Evolutionary conservation across 106 monocot genomes (phyloP).

Genomic region (Dendrobium chrysotoxum): DNA sequence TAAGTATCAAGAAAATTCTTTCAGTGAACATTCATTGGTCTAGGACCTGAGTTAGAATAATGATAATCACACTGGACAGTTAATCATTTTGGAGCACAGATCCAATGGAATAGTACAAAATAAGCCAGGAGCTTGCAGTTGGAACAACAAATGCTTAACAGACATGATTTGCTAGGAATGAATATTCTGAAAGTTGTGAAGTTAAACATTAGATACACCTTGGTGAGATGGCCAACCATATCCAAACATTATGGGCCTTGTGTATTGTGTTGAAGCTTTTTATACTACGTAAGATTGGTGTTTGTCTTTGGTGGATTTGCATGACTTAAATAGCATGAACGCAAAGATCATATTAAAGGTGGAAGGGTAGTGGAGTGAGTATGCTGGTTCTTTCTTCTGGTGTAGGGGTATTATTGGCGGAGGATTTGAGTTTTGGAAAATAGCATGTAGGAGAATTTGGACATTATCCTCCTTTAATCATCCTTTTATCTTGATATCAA

Average conservation of each 20-base stretch:
- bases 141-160: not conserved
- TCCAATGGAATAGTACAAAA: not conserved
- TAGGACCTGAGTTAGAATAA: not conserved
- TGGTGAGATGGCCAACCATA: not conserved
- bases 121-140: not conserved
- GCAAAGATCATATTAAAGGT: not conserved
- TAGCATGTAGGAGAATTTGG: too few relatives aligned
- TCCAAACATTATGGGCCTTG: not conserved
- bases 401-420: not conserved
- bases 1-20: not conserved
- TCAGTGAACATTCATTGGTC: not conserved
- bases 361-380: not conserved
- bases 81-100: not conserved
- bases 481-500: too few relatives aligned
- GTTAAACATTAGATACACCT: not conserved
- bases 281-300: not conserved
- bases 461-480: too few relatives aligned
- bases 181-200: not conserved
- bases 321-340: not conserved
- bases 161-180: not conserved
- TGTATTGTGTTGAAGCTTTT: not conserved
- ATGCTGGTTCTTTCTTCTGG: not conserved
- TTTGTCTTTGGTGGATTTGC: too few relatives aligned
- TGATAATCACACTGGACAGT: not conserved
- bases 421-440: too few relatives aligned